Conservation (phyloP, 768 basidiomycete species). For the Pulveroboletus frians region DNA sequence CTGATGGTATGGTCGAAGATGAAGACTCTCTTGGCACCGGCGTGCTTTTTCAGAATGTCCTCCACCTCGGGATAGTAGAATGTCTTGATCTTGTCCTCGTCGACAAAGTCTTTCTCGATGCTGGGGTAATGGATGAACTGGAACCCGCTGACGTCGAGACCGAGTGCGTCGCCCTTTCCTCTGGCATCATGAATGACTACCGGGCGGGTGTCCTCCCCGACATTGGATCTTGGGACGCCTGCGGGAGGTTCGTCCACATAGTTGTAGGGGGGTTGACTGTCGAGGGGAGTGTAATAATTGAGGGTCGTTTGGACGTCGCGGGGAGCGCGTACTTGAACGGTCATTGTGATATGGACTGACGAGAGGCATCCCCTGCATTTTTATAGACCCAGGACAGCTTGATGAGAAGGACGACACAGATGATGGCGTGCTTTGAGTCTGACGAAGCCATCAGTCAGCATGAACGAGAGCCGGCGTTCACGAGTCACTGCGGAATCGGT, state of each 20-base stretch:
- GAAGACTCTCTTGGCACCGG: conserved; percentile 36
- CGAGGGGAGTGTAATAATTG: conserved; percentile 32
- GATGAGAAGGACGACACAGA: conserved; percentile 3
- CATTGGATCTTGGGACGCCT: conserved; percentile 27
- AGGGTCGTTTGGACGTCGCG: conserved; percentile 36
- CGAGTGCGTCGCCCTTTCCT: conserved; percentile 24
- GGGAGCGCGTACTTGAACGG: conserved; percentile 24
- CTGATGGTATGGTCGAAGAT: conserved; percentile 45
- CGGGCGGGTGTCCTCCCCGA: conserved; percentile 19
- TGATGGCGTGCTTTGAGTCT: conserved; percentile 15
- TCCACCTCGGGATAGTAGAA: conserved; percentile 41
- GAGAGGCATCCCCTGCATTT: neutral
- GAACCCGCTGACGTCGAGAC: conserved; percentile 44
- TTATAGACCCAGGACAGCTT: conserved; percentile 7
- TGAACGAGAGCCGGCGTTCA: neutral
- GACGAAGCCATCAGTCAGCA: conserved; percentile 12
- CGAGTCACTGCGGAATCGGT: neutral
- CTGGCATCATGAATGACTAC: conserved; percentile 30
- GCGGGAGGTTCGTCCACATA: conserved; percentile 30
- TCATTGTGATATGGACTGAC: conserved; percentile 5
- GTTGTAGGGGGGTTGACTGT: conserved; percentile 31
- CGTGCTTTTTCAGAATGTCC: conserved; percentile 36
- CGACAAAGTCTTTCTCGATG: conserved; percentile 35
- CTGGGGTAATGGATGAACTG: conserved; percentile 32
- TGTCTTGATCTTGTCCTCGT: conserved; percentile 35